These are phyloP conservation scores for Spatholobus suberectus DNA, from an alignment of 306 rosid species.

Conservation along the genomic window DNA sequence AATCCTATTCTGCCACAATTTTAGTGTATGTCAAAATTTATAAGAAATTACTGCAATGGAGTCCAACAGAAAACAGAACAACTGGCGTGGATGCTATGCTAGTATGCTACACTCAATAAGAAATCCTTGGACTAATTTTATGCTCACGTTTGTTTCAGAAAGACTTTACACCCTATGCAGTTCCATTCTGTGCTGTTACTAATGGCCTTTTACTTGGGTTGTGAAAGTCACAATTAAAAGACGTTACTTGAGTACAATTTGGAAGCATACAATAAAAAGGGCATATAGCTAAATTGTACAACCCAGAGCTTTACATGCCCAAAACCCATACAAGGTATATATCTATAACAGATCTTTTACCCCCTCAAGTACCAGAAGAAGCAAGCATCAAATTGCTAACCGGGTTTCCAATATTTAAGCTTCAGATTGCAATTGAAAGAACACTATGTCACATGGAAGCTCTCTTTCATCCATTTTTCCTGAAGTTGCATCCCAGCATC, in stretches of 20 bases:
- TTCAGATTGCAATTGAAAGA: slow-evolving; percentile 21
- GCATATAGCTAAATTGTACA: slow-evolving; percentile 33
- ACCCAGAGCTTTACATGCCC: neutral
- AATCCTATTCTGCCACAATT: neutral
- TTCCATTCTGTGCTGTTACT: neutral
- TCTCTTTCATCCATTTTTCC: slow-evolving; percentile 63
- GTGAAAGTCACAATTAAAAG: slow-evolving; percentile 17
- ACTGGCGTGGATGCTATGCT: neutral
- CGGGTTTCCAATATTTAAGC: neutral
- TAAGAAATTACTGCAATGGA: neutral
- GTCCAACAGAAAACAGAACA: neutral
- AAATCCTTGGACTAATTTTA: neutral
- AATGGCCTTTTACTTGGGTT: neutral
- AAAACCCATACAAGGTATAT: slow-evolving; percentile 31
- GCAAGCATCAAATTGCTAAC: slow-evolving; percentile 20
- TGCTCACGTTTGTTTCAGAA: neutral
- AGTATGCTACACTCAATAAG: neutral
- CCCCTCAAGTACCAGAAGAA: neutral
- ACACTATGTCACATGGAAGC: slow-evolving; percentile 40
- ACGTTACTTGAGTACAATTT: slow-evolving; percentile 10
- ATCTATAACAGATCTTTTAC: neutral
- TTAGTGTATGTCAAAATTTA: neutral
- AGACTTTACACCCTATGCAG: slow-evolving; percentile 7
- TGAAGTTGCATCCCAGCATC: slow-evolving; percentile 73
- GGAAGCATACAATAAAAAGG: slow-evolving; percentile 9